Base-by-base conservation (phyloP, 2,329 filamentous ascomycete species). In the Stemphylium lycopersici region DNA sequence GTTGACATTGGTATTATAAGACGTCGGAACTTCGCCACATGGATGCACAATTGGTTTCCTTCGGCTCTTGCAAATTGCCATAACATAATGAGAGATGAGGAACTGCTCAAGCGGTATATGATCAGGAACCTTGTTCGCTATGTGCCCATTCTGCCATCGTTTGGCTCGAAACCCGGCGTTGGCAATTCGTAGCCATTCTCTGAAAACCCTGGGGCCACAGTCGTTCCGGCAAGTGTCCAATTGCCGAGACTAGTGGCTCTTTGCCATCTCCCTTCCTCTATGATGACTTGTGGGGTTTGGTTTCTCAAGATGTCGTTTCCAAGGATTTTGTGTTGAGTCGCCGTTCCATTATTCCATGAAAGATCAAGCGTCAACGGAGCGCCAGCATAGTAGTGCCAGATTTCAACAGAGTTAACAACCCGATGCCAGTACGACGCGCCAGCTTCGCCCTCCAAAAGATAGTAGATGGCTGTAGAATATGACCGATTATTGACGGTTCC, bases 301-400 rank as follows among this genome's bases (percentile, higher is more conserved):
- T 72, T 73, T 0, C 56, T 44, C 58, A 79, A 78, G n/a, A 83
- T 50, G 40, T 81, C 75, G 4, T 72, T 68, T 0, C 80, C 81
- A 11, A 83, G 71, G 22, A 76, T 61, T 7, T 57, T 59, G 15
- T 62, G 20, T 11, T 65, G 32, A n/a, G 45, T 54, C 24, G 57
- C 48, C 36, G 63, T 67, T 2, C 80, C 80, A 48, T 83, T 74
- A 45, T 83, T 67, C 16, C 53, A 64, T 1, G 80, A 80, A 0
- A 83, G 68, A 2, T 75, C 79, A 8, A 83, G 66, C 10, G 66
- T 74, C 43, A 84, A 63, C 1, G 81, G 81, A 6, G 81, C 80
- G 4, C 82, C 82, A 7, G 79, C 81, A 45, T 83, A 83, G 70
- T 80, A 77, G 61, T 84, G 82, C 82, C 82, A 84, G 7, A 81